Evolutionary conservation across 2,329 filamentous ascomycete species (phyloP), one percentile per base, ranked within the genome.

Genomic region (Pleurostoma richardsiae): DNA sequence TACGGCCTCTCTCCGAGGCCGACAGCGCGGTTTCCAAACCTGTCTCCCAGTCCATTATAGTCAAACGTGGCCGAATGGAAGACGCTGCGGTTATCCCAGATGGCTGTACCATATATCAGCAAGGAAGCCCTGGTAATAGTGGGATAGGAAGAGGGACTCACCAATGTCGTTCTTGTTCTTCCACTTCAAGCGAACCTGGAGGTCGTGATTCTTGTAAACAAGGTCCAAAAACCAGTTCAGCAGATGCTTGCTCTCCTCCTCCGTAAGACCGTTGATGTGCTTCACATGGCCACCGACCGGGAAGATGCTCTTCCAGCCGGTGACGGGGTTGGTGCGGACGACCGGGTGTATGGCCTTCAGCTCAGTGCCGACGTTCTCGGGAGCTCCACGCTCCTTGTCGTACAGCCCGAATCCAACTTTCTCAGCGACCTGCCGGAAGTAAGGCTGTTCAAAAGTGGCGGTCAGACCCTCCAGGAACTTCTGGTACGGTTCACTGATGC

Each of bases 241-340:
- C 10, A 76, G 56, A 26, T 67, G 61, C 11, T 61, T 55, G 39
- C 68, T 72, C 56, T 76, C 73, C 2, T 70, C 62, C 2, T 58
- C 53, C 1, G 65, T 69, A 29, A 76, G 41, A 6, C 67, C 71
- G 45, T 74, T 73, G 52, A 76, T 69, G 19, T 66, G 58, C 28
- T 58, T 61, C 6, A 69, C 65, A 44, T 72, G 68, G 3, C 62
- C 64, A 2, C 71, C 72, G 6, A 74, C 63, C 38, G 53, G 54
- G 45, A 58, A 80, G 10, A 82, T 64, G 47, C 69, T 74, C 63
- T 82, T 82, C 80, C 80, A 83, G 0, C 80, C 80, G 0, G 80
- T 83, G 1, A 83, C 79, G 0, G 81, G 80, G 52, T 85, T 83
- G 1, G 80, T 83, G 11, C 80, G 71, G 5, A 83, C 68, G 1